Conservation (phyloP, 768 basidiomycete genomes). For the Termitomyces sp. region DNA sequence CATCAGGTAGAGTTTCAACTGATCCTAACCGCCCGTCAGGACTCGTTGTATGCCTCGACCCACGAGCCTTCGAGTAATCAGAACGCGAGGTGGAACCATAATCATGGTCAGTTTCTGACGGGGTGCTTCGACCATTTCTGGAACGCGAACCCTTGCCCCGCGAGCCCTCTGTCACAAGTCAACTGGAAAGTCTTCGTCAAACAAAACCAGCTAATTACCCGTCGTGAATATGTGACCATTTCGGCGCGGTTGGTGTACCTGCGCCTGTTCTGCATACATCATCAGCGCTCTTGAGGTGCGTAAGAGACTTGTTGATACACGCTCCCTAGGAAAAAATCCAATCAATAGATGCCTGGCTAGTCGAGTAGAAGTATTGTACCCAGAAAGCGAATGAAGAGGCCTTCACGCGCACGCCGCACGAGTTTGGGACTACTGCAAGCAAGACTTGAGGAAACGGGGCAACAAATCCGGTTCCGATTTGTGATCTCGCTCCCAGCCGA, state of each 20-base stretch:
- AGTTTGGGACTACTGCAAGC: not conserved
- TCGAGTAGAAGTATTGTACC: not conserved
- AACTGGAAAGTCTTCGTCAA: not conserved
- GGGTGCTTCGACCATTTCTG: slow-evolving; percentile 31
- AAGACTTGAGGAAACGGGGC: slow-evolving; percentile 4
- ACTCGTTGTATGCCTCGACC: slow-evolving; percentile 27
- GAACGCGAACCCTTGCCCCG: slow-evolving; percentile 22
- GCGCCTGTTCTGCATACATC: slow-evolving; percentile 15
- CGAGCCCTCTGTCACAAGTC: slow-evolving; percentile 25
- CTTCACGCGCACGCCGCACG: not conserved
- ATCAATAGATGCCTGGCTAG: not conserved
- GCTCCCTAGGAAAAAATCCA: slow-evolving; percentile 1
- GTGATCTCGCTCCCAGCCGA: slow-evolving; percentile 7
- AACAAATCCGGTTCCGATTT: slow-evolving; percentile 10
- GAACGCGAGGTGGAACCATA: slow-evolving; percentile 45
- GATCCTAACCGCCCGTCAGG: slow-evolving; percentile 36
- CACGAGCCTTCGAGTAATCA: slow-evolving; percentile 32
- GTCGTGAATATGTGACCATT: slow-evolving; percentile 22
- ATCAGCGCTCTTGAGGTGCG: not conserved
- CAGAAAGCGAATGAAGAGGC: not conserved
- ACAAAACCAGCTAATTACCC: slow-evolving; percentile 11
- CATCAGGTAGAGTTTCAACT: slow-evolving; percentile 40
- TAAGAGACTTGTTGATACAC: not conserved
- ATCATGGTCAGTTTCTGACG: slow-evolving; percentile 51
- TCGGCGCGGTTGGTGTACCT: slow-evolving; percentile 12